These are phyloP conservation scores for Cladosporium colombiae DNA, from an alignment of 2,329 filamentous ascomycete species.

Conservation along the genomic window DNA sequence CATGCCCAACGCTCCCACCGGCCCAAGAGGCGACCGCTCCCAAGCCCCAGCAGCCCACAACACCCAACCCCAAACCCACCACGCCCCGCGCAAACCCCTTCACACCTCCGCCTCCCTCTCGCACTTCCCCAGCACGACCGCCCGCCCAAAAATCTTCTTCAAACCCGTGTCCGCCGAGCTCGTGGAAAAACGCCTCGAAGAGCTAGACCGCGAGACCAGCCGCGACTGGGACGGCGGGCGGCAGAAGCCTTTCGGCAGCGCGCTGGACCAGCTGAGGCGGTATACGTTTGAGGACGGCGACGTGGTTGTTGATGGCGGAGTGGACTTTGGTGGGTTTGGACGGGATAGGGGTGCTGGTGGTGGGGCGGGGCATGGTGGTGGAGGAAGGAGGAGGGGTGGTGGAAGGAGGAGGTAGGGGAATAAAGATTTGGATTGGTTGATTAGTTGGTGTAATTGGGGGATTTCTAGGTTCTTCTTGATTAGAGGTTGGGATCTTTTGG, in stretches of 20 bases:
- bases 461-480: background rate
- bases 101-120: constrained; percentile 23
- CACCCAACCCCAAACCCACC: background rate
- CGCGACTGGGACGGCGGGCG: constrained; percentile 42
- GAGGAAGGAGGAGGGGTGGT: constrained; percentile 25
- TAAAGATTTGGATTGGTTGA: background rate
- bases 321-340: constrained; percentile 38
- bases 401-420: constrained; percentile 21
- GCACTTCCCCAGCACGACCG: constrained; percentile 59
- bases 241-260: constrained; percentile 23
- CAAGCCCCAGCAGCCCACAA: background rate
- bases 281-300: constrained; percentile 49
- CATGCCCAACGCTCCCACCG: constrained; percentile 30
- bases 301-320: constrained; percentile 44
- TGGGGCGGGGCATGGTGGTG: constrained; percentile 24
- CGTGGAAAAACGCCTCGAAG: constrained; percentile 64
- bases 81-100: constrained; percentile 17
- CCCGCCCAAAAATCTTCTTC: constrained; percentile 67
- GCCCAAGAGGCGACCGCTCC: constrained; percentile 23
- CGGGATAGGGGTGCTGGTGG: constrained; percentile 18
- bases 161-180: constrained; percentile 66
- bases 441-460: background rate
- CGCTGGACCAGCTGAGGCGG: constrained; percentile 41
- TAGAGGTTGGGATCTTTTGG: background rate
- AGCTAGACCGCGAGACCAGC: constrained; percentile 51